phyloP scores from a whole-genome alignment of 495 filamentous ascomycete species.

The Penicillium arizonense region DNA sequence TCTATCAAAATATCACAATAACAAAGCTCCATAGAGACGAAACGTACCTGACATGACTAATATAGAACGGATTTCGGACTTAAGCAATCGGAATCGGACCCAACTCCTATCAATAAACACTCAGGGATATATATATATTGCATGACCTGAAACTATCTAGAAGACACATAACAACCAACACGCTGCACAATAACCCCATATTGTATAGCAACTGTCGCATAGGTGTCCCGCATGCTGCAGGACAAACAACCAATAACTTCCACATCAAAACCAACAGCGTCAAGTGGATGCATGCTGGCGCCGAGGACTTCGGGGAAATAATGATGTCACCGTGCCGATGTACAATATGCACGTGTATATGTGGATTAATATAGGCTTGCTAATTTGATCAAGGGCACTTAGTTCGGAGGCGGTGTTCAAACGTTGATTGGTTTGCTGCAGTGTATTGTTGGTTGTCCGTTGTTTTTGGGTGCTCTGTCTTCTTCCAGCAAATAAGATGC shows the following conservation, averaged over 20 bases:
- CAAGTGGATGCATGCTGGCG: neutral
- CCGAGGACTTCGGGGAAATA: neutral
- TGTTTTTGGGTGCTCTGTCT: neutral
- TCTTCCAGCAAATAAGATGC: neutral
- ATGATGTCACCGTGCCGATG: slow-evolving; percentile 1
- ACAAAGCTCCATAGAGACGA: neutral
- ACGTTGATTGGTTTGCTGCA: neutral
- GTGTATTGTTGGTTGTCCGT: neutral
- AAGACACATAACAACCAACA: too few species aligned
- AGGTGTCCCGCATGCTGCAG: neutral
- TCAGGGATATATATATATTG: neutral
- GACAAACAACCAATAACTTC: neutral
- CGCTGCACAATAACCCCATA: neutral
- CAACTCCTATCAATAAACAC: neutral
- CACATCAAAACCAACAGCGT: slow-evolving; percentile 5
- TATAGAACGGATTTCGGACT: neutral
- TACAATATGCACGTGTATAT: neutral
- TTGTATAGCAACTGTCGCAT: neutral
- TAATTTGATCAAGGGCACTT: too few species aligned
- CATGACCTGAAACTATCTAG: neutral
- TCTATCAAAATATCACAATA: neutral
- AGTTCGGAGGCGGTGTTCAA: too few species aligned
- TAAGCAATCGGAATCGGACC: neutral
- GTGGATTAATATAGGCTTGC: neutral
- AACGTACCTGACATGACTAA: too few species aligned